phyloP scores from a whole-genome alignment of 2,329 filamentous ascomycete genomes.

The Plenodomus lindquistii region DNA sequence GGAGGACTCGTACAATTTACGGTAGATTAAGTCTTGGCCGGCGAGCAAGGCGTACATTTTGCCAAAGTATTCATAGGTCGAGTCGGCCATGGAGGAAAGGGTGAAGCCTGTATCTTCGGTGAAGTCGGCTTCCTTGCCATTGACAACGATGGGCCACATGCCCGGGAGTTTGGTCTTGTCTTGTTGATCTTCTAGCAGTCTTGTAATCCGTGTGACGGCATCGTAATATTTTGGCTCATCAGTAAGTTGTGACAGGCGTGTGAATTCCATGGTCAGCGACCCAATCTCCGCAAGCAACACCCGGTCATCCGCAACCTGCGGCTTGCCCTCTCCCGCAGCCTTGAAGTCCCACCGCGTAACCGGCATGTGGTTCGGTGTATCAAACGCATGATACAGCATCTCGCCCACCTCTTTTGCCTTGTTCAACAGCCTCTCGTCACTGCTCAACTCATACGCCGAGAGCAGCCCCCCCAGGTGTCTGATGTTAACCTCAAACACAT shows the following conservation, averaged over 20 bases:
- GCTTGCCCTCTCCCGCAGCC: conserved; percentile 41
- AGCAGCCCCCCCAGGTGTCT: conserved; percentile 86
- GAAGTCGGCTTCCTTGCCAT: conserved; percentile 47
- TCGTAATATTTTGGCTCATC: conserved; percentile 53
- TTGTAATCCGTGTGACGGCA: conserved; percentile 50
- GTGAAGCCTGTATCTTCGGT: conserved; percentile 45
- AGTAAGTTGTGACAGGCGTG: conserved; percentile 51
- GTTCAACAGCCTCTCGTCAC: conserved; percentile 70
- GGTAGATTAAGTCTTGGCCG: conserved; percentile 51
- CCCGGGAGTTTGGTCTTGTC: conserved; percentile 50
- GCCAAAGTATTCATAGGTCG: conserved; percentile 45
- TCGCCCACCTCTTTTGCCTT: conserved; percentile 82
- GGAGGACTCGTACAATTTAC: conserved; percentile 60
- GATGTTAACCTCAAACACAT: conserved; percentile 61
- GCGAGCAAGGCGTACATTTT: conserved; percentile 48
- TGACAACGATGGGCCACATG: conserved; percentile 54
- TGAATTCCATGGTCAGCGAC: conserved; percentile 54
- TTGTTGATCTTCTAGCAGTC: conserved; percentile 48
- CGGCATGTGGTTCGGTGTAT: conserved; percentile 94
- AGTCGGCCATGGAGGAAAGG: conserved; percentile 45
- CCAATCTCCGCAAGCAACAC: conserved; percentile 54
- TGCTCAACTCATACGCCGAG: conserved; percentile 84
- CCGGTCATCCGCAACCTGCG: conserved; percentile 46
- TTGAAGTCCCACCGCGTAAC: conserved; percentile 52
- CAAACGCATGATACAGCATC: conserved; percentile 79